These are phyloP conservation scores for Trichomonas vaginalis DNA, from an alignment of 208 protist species.

Conservation along the genomic window DNA sequence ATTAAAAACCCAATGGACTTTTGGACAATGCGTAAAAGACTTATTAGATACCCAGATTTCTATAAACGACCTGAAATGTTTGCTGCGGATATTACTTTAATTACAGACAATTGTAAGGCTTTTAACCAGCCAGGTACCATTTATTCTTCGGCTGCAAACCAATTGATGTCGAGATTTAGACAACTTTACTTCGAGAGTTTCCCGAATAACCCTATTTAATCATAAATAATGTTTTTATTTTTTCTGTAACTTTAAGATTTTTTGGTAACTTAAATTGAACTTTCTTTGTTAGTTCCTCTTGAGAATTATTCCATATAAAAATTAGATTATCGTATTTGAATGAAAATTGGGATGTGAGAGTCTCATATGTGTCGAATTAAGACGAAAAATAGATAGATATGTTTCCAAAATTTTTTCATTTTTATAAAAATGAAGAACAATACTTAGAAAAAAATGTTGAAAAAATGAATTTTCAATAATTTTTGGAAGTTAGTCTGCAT, in stretches of 20 bases:
- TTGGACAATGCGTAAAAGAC: background rate
- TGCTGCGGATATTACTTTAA: background rate
- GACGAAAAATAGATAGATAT: background rate
- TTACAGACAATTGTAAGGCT: background rate
- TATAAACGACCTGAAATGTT: background rate
- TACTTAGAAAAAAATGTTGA: background rate
- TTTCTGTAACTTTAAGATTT: background rate
- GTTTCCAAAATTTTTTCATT: background rate
- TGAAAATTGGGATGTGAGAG: background rate
- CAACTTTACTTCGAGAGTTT: background rate
- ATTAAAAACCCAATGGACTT: constrained; percentile 12
- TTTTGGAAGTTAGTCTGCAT: background rate
- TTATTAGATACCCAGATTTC: background rate
- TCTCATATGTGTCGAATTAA: background rate
- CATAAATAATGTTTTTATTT: background rate
- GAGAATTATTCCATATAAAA: background rate
- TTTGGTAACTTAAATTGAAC: background rate
- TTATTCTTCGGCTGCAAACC: background rate
- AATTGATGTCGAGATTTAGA: background rate
- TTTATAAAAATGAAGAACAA: background rate
- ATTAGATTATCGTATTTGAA: background rate
- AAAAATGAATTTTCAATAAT: background rate
- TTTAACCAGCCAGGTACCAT: background rate
- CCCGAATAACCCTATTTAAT: background rate
- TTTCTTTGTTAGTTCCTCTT: background rate